A percentile compares a stretch with the other conserved stretches of the same genome.
These are phyloP conservation scores for Asparagopsis taxiformis DNA, from an alignment of 31 red algal species.

Conservation along the genomic window DNA sequence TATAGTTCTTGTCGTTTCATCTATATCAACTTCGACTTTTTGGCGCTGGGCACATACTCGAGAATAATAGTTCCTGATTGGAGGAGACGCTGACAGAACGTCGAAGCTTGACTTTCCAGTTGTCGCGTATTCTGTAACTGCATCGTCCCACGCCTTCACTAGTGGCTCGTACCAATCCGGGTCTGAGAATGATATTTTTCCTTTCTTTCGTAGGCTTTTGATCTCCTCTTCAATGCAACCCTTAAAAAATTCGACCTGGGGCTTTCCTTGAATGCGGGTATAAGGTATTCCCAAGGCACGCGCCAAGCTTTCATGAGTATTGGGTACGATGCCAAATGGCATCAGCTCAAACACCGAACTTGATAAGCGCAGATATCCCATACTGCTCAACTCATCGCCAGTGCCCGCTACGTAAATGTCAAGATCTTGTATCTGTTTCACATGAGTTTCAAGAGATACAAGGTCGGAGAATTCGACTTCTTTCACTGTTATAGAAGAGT, in stretches of 20 bases:
- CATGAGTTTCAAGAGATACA: constrained; percentile 17
- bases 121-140: constrained; percentile 45
- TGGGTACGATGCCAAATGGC: constrained; percentile 50
- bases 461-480: constrained; percentile 11
- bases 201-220: constrained; percentile 49
- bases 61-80: constrained; percentile 59
- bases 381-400: constrained; percentile 62
- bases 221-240: constrained; percentile 63
- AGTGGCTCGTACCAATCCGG: constrained; percentile 56
- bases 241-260: constrained; percentile 46
- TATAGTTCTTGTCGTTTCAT: constrained; percentile 55
- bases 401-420: constrained; percentile 49
- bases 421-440: constrained; percentile 56
- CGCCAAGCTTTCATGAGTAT: constrained; percentile 45
- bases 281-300: constrained; percentile 45
- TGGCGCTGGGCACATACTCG: constrained; percentile 60
- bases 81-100: constrained; percentile 17
- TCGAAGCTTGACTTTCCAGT: constrained; percentile 52
- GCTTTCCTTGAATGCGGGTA: constrained; percentile 38
- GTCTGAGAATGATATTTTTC: constrained; percentile 32
- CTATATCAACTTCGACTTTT: constrained; percentile 45
- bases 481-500: constrained; percentile 41
- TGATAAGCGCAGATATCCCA: constrained; percentile 35
- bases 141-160: constrained; percentile 61
- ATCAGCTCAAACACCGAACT: constrained; percentile 39